Conservation (phyloP, 2,329 filamentous ascomycete species). For the Monilinia fructicola region DNA sequence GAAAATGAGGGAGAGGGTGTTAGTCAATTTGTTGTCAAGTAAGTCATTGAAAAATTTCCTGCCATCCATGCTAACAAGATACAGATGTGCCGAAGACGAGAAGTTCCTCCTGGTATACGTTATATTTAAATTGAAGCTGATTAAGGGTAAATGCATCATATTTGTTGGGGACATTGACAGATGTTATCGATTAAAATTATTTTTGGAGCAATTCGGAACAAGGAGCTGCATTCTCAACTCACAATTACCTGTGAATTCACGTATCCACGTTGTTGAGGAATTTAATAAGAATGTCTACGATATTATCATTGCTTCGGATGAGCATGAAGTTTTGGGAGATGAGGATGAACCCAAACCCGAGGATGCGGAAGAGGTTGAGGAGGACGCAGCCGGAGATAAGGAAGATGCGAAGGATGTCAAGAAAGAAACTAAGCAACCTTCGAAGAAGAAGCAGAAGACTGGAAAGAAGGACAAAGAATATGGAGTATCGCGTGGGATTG, state of each 20-base stretch:
- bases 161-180: constrained; percentile 85
- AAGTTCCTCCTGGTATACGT: constrained; percentile 93
- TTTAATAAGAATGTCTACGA: constrained; percentile 98
- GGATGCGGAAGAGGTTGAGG: constrained; percentile 31
- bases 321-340: constrained; percentile 77
- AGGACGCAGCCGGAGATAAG: constrained; percentile 30
- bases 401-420: constrained; percentile 43
- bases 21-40: constrained; percentile 84
- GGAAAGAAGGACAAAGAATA: constrained; percentile 78
- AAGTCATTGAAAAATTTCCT: constrained; percentile 35
- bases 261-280: constrained; percentile 92
- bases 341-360: constrained; percentile 43
- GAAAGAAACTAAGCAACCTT: constrained; percentile 43
- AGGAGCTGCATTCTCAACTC: constrained; percentile 92
- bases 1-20: constrained; percentile 75
- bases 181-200: constrained; percentile 90
- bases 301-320: constrained; percentile 94
- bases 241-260: constrained; percentile 87
- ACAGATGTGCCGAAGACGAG: constrained; percentile 86
- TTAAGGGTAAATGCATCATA: constrained; percentile 87
- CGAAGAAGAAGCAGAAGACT: constrained; percentile 65
- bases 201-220: constrained; percentile 95
- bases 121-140: constrained; percentile 90
- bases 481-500: constrained; percentile 91
- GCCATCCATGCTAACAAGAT: constrained; percentile 29